Evolutionary conservation across 306 rosid genomes (phyloP).

Genomic region (Luffa aegyptiaca): DNA sequence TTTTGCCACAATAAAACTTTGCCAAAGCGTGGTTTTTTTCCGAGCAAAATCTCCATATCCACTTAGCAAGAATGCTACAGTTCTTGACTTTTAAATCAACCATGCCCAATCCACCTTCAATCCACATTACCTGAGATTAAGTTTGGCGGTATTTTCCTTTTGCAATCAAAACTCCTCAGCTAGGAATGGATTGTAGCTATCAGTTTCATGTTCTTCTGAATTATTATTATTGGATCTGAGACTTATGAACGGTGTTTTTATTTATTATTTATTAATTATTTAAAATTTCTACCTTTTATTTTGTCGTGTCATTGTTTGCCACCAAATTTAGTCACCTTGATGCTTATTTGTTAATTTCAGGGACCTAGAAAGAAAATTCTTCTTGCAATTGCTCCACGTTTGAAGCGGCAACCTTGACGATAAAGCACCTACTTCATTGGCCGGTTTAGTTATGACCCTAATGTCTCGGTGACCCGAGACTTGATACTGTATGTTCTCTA

Average conservation of each 20-base stretch:
- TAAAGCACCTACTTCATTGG: neutral
- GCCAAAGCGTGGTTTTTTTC: no score
- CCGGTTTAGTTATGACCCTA: neutral
- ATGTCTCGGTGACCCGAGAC: neutral
- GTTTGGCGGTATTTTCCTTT: neutral
- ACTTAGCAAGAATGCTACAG: no score
- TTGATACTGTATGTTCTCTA: neutral
- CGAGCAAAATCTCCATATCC: no score
- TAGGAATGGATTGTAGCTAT: no score
- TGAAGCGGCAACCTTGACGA: conserved; percentile 42
- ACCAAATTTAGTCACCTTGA: conserved; percentile 12
- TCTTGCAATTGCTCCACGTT: conserved; percentile 59
- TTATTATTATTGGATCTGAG: neutral
- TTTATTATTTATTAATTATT: neutral
- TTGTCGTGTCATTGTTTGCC: neutral
- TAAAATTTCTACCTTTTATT: neutral
- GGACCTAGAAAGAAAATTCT: conserved; percentile 92
- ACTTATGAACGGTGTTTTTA: neutral
- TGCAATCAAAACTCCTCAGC: neutral
- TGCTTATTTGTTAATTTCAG: conserved; percentile 39
- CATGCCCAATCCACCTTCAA: no score
- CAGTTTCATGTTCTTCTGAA: neutral
- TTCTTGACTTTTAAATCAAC: no score
- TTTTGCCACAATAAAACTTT: no score
- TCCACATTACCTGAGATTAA: neutral